A percentile compares a stretch with the other conserved stretches of the same genome.
Evolutionary conservation across 768 basidiomycete genomes (phyloP).

Genomic region (Stropharia rugosoannulata): DNA sequence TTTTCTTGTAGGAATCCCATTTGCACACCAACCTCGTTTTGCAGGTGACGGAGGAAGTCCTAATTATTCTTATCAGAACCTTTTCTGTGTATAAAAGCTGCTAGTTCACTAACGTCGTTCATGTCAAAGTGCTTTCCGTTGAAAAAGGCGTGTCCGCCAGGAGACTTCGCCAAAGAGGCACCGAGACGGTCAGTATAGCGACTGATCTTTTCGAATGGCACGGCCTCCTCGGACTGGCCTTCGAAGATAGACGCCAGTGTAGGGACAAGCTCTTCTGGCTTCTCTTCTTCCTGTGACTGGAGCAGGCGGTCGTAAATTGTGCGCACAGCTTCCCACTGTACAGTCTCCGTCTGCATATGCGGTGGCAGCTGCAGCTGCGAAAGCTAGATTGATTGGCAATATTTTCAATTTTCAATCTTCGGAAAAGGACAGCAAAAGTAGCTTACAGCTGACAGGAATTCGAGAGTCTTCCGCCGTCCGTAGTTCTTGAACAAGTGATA

Average conservation of each 20-base stretch:
- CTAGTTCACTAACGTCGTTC: constrained; percentile 53
- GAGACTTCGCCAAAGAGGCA: constrained; percentile 33
- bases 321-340: constrained; percentile 45
- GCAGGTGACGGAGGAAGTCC: constrained; percentile 62
- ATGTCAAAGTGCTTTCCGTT: constrained; percentile 82
- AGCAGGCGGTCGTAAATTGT: constrained; percentile 37
- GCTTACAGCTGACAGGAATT: constrained; percentile 56
- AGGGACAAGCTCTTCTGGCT: constrained; percentile 22
- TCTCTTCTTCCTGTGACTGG: constrained; percentile 23
- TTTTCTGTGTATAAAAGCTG: background rate
- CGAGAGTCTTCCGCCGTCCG: constrained; percentile 62
- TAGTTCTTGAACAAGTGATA: constrained; percentile 63
- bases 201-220: constrained; percentile 42
- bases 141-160: constrained; percentile 74
- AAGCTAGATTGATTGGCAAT: constrained; percentile 27
- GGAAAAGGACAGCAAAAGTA: background rate
- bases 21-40: constrained; percentile 1
- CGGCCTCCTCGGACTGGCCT: constrained; percentile 25
- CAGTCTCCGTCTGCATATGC: constrained; percentile 25
- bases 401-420: background rate
- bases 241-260: constrained; percentile 21
- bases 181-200: constrained; percentile 61
- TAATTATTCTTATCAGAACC: constrained; percentile 25
- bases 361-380: constrained; percentile 30
- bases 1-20: constrained; percentile 54